Base-by-base conservation (phyloP, 495 filamentous ascomycete genomes). In the Lentithecium fluviatile region DNA sequence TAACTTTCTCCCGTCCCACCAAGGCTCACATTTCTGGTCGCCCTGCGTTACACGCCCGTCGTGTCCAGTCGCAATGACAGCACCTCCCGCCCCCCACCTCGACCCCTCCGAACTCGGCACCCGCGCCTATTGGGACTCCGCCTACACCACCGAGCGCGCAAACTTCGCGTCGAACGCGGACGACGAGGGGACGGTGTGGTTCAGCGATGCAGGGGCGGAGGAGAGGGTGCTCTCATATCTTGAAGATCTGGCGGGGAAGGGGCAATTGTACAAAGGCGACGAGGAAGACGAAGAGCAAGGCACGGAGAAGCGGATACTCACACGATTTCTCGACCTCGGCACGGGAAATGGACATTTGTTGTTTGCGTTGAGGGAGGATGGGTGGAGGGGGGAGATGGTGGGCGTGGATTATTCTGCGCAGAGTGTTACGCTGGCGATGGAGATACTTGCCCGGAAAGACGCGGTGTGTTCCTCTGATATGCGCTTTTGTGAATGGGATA, bases 271-370 rank as follows among this genome's bases (percentile, higher is more conserved):
- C 6, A 62, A 59, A 29, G 66, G 32, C 48, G 20, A 60, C 10
- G 70, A 52, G 56, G 69, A 43, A 52, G 57, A 40, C 5, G 42
- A 1, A 38, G 6, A 47, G 23, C 40, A n/a, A 15, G 52, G 32
- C n/a, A 50, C 29, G 45, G n/a, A 15, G 48, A 58, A 53, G 26
- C 3, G 10, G 3, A 32, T 32, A 32, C 29, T 10, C 10, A 62
- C 76, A 11, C 54, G 75, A 2, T 83, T 96, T 50, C 79, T 97
- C 0, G 85, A 88, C 61, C 76, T 97, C 0, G 94, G 94, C 0
- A 96, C 90, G 0, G 94, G 94, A 0, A 98, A 97, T 75, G 94
- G 94, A 1, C 88, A 90, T 67, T 81, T 97, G 68, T 77, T 97
- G 2, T 92, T 94, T 60, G 77, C 83, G 19, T 75, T 97, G 12